Evolutionary conservation across 2,329 filamentous ascomycete species (phyloP), one percentile per base, ranked within the genome.

Genomic region (Aspergillus hiratsukae): DNA sequence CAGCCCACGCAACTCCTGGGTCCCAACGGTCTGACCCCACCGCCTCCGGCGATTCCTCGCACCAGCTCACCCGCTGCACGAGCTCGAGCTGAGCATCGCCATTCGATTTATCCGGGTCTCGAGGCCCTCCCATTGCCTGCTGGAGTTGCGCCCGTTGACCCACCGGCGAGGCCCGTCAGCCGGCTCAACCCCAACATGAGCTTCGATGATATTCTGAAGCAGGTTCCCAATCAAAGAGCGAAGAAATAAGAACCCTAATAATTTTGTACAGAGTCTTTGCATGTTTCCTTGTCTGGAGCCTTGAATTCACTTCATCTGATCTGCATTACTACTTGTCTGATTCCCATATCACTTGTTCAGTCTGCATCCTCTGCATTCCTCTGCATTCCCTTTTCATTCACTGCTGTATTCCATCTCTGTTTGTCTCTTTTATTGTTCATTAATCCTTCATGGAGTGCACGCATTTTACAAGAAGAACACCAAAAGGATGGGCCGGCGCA

Each of bases 101-200:
- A 69, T 40, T 77, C 75, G 1, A 75, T 78, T 54, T 71, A 77
- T 54, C 71, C 76, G 1, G 76, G 76, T 23, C 64, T 80, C 7
- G 77, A 80, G 61, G 76, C 76, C 1, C 60, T 78, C 28, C 76
- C 76, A 2, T 59, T 78, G 17, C 76, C 76, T 1, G 70, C 72
- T 0, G 75, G 75, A 6, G 73, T 78, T 50, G 69, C 70, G 6
- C 75, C 76, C 9, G 67, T 75, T 41, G 72, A 76, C 29, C 71
- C 73, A 17, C 71, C 71, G 4, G 61, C 71, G 23, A 68, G 75
- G n/a, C 71, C 75, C 2, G 64, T 71, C 9, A 75, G 71, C 51
- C 69, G 71, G 23, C 71, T 76, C 61, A 79, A 80, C 58, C 78
- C 78, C 9, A 75, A 75, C 52, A 75, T 79, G 69, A 80, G 76